phyloP scores from a whole-genome alignment of 2,329 filamentous ascomycete species.

The Penicillium aurantiogriseum region DNA sequence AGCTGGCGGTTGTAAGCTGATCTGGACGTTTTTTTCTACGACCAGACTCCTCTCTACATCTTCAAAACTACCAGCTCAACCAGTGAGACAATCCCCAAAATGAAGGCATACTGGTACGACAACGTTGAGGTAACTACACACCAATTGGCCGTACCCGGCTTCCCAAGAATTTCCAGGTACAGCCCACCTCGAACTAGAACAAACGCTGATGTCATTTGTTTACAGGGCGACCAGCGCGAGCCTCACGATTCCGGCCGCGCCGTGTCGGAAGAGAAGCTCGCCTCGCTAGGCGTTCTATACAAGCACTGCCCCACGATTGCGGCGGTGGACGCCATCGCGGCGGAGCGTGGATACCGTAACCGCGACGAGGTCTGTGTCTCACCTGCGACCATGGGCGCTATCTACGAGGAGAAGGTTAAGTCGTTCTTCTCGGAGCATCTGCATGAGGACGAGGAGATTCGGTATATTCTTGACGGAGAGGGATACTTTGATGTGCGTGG shows the following conservation, averaged over 20 bases:
- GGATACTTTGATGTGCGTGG: slow-evolving; percentile 93
- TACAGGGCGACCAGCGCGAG: slow-evolving; percentile 86
- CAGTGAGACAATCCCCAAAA: slow-evolving; percentile 29
- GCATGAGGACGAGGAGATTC: slow-evolving; percentile 97
- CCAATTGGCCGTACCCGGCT: slow-evolving; percentile 3
- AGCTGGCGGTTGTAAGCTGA: not conserved
- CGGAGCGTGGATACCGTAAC: slow-evolving; percentile 81
- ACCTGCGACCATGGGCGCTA: slow-evolving; percentile 76
- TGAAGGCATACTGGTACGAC: slow-evolving; percentile 72
- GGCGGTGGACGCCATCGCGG: slow-evolving; percentile 71
- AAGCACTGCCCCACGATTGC: slow-evolving; percentile 63
- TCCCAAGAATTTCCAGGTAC: slow-evolving; percentile 2
- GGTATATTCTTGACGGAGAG: slow-evolving; percentile 83
- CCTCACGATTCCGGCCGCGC: slow-evolving; percentile 79
- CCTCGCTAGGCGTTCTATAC: slow-evolving; percentile 77
- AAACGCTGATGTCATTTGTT: slow-evolving; percentile 9
- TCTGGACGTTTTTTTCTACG: slow-evolving; percentile 7
- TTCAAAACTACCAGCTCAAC: not conserved
- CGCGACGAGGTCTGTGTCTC: slow-evolving; percentile 90
- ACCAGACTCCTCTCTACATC: not conserved
- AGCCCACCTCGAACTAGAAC: slow-evolving; percentile 4
- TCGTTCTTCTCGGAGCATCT: slow-evolving; percentile 92
- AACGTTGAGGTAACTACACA: slow-evolving; percentile 56
- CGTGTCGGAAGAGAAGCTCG: slow-evolving; percentile 65
- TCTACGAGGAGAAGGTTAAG: slow-evolving; percentile 92